Evolutionary conservation across 164 flowering plant genomes (phyloP).

Genomic region (Dillenia turbinata): DNA sequence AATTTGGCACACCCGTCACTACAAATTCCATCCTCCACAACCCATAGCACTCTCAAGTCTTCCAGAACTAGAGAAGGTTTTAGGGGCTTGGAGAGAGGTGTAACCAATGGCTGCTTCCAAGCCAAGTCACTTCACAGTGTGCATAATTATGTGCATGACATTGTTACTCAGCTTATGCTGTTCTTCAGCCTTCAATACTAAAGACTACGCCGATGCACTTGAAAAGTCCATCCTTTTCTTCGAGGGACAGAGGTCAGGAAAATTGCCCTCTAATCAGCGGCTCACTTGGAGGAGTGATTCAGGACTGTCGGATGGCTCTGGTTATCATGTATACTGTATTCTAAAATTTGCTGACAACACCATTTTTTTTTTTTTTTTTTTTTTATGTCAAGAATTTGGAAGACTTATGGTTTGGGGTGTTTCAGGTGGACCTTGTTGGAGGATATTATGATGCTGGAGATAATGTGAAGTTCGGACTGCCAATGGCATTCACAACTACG

Average conservation of each 20-base stretch:
- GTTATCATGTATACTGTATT: constrained; percentile 40
- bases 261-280: constrained; percentile 61
- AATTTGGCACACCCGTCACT: constrained; percentile 4
- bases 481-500: constrained; percentile 92
- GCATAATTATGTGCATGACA: neutral
- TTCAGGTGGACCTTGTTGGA: constrained; percentile 84
- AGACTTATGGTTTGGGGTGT: neutral
- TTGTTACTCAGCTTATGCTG: constrained; percentile 13
- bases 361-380: neutral
- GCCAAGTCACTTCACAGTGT: too few relatives aligned
- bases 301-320: constrained; percentile 70
- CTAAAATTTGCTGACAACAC: neutral
- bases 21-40: neutral
- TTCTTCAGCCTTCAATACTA: constrained; percentile 35
- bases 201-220: constrained; percentile 62
- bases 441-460: constrained; percentile 98
- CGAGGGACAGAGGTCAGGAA: constrained; percentile 92
- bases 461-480: constrained; percentile 85
- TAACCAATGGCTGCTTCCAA: constrained; percentile 13
- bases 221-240: constrained; percentile 77
- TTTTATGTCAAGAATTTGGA: neutral
- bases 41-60: neutral
- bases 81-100: neutral
- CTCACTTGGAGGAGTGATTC: constrained; percentile 75
- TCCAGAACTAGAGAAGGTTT: too few relatives aligned